phyloP scores from a whole-genome alignment of 2,329 filamentous ascomycete species.

The Penicillium occitanis region DNA sequence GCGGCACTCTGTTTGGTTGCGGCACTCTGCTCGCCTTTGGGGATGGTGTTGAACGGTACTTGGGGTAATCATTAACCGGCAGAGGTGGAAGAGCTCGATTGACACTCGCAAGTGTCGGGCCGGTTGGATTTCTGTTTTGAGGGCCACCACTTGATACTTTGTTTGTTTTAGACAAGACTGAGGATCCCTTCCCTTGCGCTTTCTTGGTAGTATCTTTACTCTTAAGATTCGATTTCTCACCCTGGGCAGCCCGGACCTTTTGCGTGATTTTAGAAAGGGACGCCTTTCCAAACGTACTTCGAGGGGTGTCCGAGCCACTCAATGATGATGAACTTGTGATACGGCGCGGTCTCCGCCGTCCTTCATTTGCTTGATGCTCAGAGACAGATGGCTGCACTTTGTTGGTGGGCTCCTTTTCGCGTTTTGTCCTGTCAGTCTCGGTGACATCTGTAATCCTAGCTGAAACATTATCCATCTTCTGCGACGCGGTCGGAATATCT shows the following conservation, averaged over 20 bases:
- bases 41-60: constrained; percentile 27
- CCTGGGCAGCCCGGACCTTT: constrained; percentile 31
- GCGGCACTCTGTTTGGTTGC: constrained; percentile 22
- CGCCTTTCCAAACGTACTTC: constrained; percentile 28
- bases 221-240: constrained; percentile 29
- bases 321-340: constrained; percentile 22
- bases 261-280: constrained; percentile 37
- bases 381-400: background rate
- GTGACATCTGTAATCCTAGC: background rate
- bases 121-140: constrained; percentile 24
- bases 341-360: constrained; percentile 18
- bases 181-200: constrained; percentile 18
- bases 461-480: background rate
- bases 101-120: constrained; percentile 25
- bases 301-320: constrained; percentile 28
- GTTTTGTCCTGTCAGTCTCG: constrained; percentile 3
- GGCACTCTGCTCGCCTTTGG: constrained; percentile 25
- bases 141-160: constrained; percentile 27
- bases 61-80: constrained; percentile 28
- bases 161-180: constrained; percentile 19
- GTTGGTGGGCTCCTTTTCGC: background rate
- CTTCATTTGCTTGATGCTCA: constrained; percentile 13
- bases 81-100: constrained; percentile 34
- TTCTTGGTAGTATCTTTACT: constrained; percentile 25
- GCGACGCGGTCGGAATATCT: background rate